A percentile compares a stretch with the other conserved stretches of the same genome.
These are phyloP conservation scores for Solanum microdontum DNA, from an alignment of 257 asterid genomes.

Conservation along the genomic window DNA sequence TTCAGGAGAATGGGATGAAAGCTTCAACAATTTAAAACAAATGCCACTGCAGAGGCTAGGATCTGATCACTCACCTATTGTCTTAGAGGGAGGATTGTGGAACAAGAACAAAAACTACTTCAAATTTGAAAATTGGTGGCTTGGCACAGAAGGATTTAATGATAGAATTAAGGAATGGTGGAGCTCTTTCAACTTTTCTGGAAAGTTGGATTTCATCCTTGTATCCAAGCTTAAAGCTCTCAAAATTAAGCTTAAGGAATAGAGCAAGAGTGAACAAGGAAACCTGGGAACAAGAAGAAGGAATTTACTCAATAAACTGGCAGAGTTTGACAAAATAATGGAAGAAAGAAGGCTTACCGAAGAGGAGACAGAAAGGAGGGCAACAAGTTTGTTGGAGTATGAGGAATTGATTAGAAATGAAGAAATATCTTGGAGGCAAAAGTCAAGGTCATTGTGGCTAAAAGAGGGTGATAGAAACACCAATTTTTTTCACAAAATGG, in stretches of 20 bases:
- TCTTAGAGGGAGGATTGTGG: neutral
- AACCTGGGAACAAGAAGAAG: neutral
- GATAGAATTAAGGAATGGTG: neutral
- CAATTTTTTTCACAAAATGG: neutral
- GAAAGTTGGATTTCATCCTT: neutral
- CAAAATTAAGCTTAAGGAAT: neutral
- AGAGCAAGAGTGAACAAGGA: neutral
- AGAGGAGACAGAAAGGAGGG: neutral
- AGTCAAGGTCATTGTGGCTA: neutral
- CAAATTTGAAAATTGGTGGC: neutral
- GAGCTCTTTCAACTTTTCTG: neutral
- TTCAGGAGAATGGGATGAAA: too few relatives aligned
- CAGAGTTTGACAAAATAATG: neutral
- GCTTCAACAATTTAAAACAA: neutral
- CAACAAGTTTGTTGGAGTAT: neutral
- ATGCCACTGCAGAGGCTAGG: neutral
- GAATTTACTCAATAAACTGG: neutral
- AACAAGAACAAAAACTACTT: neutral
- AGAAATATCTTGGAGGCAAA: neutral
- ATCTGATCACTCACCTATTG: neutral
- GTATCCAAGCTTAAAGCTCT: neutral
- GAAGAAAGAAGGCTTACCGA: neutral
- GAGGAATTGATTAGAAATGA: neutral
- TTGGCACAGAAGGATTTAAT: neutral
- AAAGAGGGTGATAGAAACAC: neutral